Evolutionary conservation across 441 rosid species (phyloP).

Genomic region (Brassica hybrid): DNA sequence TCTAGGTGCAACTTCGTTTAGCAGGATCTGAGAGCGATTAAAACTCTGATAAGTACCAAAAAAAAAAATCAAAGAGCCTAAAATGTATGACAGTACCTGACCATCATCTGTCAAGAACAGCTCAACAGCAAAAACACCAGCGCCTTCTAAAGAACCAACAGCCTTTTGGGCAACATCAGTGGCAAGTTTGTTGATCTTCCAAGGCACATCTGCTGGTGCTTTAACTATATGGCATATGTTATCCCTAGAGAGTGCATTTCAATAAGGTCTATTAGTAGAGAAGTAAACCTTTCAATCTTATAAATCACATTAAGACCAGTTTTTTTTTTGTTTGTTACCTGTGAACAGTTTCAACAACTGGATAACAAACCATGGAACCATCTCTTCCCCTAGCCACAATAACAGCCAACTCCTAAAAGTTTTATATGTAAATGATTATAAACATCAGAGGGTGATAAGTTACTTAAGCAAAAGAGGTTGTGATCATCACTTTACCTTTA

Average conservation of each 20-base stretch:
- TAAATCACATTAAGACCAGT: neutral
- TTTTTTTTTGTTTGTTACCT: conserved; percentile 52
- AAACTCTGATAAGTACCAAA: conserved; percentile 30
- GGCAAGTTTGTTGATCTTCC: conserved; percentile 85
- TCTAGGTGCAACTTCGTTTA: conserved; percentile 97
- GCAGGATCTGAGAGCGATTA: conserved; percentile 60
- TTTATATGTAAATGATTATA: conserved; percentile 14
- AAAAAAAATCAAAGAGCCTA: neutral
- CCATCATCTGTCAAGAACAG: conserved; percentile 80
- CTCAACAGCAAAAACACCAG: conserved; percentile 97
- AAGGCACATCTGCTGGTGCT: conserved; percentile 87
- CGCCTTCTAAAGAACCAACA: conserved; percentile 89
- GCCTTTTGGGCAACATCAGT: conserved; percentile 82
- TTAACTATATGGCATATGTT: conserved; percentile 95
- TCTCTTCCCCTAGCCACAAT: conserved; percentile 96
- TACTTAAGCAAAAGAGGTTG: too few relatives aligned
- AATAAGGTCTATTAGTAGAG: conserved; percentile 26
- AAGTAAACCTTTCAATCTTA: conserved; percentile 5
- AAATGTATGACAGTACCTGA: conserved; percentile 61
- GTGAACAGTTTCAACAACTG: conserved; percentile 95
- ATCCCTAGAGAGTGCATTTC: conserved; percentile 63
- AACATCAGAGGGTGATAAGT: conserved; percentile 3
- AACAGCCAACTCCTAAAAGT: conserved; percentile 83
- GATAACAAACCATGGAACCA: conserved; percentile 82
- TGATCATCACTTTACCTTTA: conserved; percentile 59